Base-by-base conservation (phyloP, 768 basidiomycete genomes). In the Rhodotorula toruloides region DNA sequence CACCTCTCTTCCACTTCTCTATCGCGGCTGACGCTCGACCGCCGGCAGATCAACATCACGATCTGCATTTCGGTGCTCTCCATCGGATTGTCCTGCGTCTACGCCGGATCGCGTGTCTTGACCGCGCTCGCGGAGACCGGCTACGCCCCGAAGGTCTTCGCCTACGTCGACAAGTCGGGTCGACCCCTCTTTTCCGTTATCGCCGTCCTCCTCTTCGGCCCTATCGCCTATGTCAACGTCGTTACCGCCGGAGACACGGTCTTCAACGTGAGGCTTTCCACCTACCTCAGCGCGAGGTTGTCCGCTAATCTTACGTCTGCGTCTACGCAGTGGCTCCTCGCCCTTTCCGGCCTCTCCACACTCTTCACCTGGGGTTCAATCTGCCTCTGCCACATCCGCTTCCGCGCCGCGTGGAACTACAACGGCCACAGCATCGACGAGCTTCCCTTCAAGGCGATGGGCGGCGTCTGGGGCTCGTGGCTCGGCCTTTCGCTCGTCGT, bases 261-360 rank as follows among this genome's bases (percentile, higher is more conserved):
- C 10, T 83, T 83, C 10, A 82, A 85, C 65, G 85, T 84, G 84
- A 82, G 83, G 52, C 17, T 61, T 31, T 42, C 37, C 34, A 6
- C 32, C 54, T 13, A 4, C 21, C 13, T 27, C 39, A 7, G 48
- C 37, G 36, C 40, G 27, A 13, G 25, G 21, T 14, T n/a, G n/a
- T n/a, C 49, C 21, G 34, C 42, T 37, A 29, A 47, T 44, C 57
- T 48, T 16, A 25, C 34, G 47, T 57, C 46, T 37, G 37, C 16
- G 77, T 86, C 55, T 42, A 46, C 22, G 10, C 22, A 46, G 44
- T n/a, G n/a, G n/a, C n/a, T n/a, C n/a, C n/a, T n/a, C n/a, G 84
- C 85, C 69, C 77, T 87, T 57, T 84, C 84, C 13, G 85, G 86
- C 47, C 84, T 87, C 50, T 85, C 84, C 2, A 84, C 85, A 3